Evolutionary conservation across 306 rosid genomes (phyloP), one percentile per base, ranked within the genome.

Genomic region (Sicyos edulis): DNA sequence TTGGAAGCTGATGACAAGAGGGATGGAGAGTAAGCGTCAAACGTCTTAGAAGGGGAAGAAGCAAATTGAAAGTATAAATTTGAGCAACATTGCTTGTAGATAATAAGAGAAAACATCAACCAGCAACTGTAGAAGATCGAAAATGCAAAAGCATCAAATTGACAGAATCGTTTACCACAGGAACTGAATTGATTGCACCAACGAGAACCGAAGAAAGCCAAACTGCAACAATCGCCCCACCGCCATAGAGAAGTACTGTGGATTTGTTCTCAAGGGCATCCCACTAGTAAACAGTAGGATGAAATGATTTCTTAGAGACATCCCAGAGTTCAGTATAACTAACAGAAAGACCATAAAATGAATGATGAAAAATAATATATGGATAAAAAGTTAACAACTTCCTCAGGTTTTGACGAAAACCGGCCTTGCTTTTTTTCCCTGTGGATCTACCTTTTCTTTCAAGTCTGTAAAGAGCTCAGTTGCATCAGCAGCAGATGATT

Each of bases 211-310:
- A 86, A 72, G 99, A 95, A 67, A 95, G 84, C 99, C 99, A 95
- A 62, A 95, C 87, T 37, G 87, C 85, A 47, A 95, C 91, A 16
- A 87, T 49, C 24, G 95, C 97, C 16, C 99, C 99, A 45, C 99
- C 99, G 44, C 99, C 99, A 73, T 91, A 95, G 29, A 95, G 52
- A 80, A 95, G 74, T 52, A 95, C 96, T 1, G 99, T 95, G 59
- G 97, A 82, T 86, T 95, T 95, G 91, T 95, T 95, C 83, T 95
- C 97, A 83, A 95, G 79, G 72, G 85, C 95, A 73, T 95, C 97
- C 99, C 99, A 95, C 99, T 95, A 82, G 77, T 45, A 40, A 79
- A 24, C 17, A 67, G 19, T 29, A n/a, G 21, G 52, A 40, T 24
- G 21, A 55, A 17, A 54, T 68, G 29, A 69, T 22, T 47, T 24